Percentiles rank a stretch among this genome's conserved stretches.
phyloP scores from a whole-genome alignment of 345 rosid species.

The Clarkia xantiana region DNA sequence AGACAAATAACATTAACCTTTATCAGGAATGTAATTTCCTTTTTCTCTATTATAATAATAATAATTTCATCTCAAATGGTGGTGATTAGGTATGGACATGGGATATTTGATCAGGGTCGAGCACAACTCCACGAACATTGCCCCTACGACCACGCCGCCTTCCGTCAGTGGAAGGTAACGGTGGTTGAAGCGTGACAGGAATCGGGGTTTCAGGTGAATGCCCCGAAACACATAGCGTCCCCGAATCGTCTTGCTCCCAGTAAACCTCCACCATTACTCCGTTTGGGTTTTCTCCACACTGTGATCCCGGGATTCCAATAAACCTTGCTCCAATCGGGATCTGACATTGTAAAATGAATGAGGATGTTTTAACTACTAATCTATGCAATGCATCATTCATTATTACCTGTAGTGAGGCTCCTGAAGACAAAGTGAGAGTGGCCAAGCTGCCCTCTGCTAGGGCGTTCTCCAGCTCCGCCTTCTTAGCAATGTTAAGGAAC shows the following conservation, averaged over 20 bases:
- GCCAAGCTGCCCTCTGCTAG: slow-evolving; percentile 61
- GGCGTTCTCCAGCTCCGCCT: slow-evolving; percentile 87
- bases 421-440: slow-evolving; percentile 52
- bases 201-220: slow-evolving; percentile 60
- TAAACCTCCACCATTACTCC: slow-evolving; percentile 86
- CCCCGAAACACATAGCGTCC: slow-evolving; percentile 73
- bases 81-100: slow-evolving; percentile 6
- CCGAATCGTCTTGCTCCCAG: slow-evolving; percentile 79
- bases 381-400: no score
- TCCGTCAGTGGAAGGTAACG: slow-evolving; percentile 15
- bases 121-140: slow-evolving; percentile 43
- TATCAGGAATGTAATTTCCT: no score
- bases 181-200: slow-evolving; percentile 27
- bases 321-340: slow-evolving; percentile 74
- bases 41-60: no score
- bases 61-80: no score
- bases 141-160: slow-evolving; percentile 20
- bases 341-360: slow-evolving; percentile 18
- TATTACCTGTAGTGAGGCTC: slow-evolving; percentile 52
- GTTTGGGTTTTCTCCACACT: slow-evolving; percentile 40
- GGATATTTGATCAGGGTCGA: slow-evolving; percentile 30
- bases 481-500: slow-evolving; percentile 81
- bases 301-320: slow-evolving; percentile 63
- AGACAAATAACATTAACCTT: no score
- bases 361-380: no score